Evolutionary conservation across 2,329 filamentous ascomycete species (phyloP).

Genomic region (Blastomyces emzantsi): DNA sequence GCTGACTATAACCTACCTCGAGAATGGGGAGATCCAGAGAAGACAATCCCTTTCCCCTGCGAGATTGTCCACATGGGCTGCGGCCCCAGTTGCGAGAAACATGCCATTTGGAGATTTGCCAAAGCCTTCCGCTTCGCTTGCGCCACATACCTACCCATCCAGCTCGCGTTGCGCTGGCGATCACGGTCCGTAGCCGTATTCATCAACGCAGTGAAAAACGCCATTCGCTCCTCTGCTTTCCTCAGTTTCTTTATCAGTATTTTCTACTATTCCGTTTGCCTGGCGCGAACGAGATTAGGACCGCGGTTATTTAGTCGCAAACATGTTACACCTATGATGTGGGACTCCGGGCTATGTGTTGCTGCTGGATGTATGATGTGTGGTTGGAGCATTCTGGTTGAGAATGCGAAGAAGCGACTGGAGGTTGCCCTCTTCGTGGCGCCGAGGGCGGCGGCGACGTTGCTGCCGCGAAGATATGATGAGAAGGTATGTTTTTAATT

Average conservation of each 20-base stretch:
- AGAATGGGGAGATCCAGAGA: conserved; percentile 63
- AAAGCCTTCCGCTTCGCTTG: conserved; percentile 66
- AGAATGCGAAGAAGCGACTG: conserved; percentile 55
- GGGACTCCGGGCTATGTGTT: conserved; percentile 56
- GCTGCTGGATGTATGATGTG: conserved; percentile 63
- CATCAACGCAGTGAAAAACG: conserved; percentile 48
- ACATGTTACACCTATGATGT: conserved; percentile 45
- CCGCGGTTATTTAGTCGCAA: conserved; percentile 56
- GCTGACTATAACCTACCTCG: conserved; percentile 58
- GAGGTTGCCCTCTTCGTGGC: conserved; percentile 75
- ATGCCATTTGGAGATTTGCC: conserved; percentile 59
- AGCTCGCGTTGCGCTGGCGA: conserved; percentile 53
- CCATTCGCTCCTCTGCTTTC: conserved; percentile 64
- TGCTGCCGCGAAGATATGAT: conserved; percentile 62
- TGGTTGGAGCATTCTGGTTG: conserved; percentile 72
- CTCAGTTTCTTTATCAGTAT: conserved; percentile 66
- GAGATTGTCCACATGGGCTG: conserved; percentile 74
- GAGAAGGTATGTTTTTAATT: conserved; percentile 30
- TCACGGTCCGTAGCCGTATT: conserved; percentile 39
- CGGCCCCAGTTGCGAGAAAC: conserved; percentile 58
- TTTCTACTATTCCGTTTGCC: conserved; percentile 80
- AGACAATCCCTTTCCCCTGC: conserved; percentile 65
- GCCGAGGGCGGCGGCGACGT: conserved; percentile 64
- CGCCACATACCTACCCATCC: conserved; percentile 67
- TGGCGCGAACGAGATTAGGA: conserved; percentile 63